Percentiles rank a stretch among this genome's conserved stretches.
Evolutionary conservation across 2,329 filamentous ascomycete genomes (phyloP).

Genomic region (Fusarium compactum): DNA sequence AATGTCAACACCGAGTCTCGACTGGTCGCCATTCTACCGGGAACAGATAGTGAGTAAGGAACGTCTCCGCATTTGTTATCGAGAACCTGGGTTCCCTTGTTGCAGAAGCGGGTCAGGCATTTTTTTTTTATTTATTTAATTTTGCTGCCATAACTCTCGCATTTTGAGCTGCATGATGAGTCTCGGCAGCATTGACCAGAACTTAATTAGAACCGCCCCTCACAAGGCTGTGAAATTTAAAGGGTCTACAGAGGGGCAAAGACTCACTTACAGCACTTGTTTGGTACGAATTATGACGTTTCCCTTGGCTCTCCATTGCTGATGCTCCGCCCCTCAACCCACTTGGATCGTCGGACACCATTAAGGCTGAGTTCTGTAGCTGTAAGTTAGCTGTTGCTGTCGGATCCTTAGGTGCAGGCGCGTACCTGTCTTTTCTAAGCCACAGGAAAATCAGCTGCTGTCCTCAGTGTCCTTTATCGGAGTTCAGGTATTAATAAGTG

Average conservation of each 20-base stretch:
- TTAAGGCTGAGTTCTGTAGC: constrained; percentile 30
- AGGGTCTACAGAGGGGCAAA: constrained; percentile 6
- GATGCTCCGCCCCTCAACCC: constrained; percentile 35
- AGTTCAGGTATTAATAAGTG: constrained; percentile 32
- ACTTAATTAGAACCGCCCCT: constrained; percentile 27
- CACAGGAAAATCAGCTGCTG: constrained; percentile 7
- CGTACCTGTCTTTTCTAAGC: constrained; percentile 24
- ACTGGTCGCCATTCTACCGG: constrained; percentile 9
- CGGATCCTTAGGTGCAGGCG: constrained; percentile 4
- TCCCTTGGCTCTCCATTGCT: constrained; percentile 13
- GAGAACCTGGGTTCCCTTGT: constrained; percentile 2
- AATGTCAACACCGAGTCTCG: constrained; percentile 19
- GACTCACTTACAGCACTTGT: constrained; percentile 5
- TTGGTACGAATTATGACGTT: constrained; percentile 36
- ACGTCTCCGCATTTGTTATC: not conserved
- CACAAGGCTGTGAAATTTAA: constrained; percentile 5
- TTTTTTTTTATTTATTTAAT: constrained; percentile 6
- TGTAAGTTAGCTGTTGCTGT: constrained; percentile 1
- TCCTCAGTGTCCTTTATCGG: not conserved
- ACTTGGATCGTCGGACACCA: constrained; percentile 34
- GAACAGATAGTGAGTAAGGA: constrained; percentile 4
- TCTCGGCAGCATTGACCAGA: constrained; percentile 20
- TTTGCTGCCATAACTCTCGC: not conserved
- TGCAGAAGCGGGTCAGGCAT: constrained; percentile 25
- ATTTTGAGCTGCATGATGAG: constrained; percentile 12